A percentile compares a stretch with the other conserved stretches of the same genome.
Conservation (phyloP, 805 yeast genomes). For the Nakazawaea ernobii region DNA sequence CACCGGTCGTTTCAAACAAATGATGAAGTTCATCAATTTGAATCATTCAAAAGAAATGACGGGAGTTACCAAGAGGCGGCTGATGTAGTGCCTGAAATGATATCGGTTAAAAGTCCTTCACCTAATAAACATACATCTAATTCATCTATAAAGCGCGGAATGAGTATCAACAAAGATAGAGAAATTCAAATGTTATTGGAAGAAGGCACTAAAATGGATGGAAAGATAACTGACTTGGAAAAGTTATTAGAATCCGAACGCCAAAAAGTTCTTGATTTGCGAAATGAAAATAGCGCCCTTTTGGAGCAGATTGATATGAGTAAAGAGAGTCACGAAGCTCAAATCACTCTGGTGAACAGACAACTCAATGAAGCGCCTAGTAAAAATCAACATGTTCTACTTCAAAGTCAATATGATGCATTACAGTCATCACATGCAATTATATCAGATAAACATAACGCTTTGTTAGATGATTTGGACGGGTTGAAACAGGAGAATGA, state of each 20-base stretch:
- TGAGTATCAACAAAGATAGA: slow-evolving; percentile 28
- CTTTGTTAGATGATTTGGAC: slow-evolving; percentile 2
- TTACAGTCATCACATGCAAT: slow-evolving; percentile 7
- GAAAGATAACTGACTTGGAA: slow-evolving; percentile 33
- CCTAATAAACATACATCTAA: slow-evolving; percentile 1
- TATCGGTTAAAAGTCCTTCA: not conserved
- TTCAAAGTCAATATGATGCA: slow-evolving; percentile 10
- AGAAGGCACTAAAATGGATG: slow-evolving; percentile 47
- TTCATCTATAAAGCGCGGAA: slow-evolving; percentile 14
- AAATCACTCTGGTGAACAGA: not conserved
- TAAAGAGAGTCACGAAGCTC: slow-evolving; percentile 1
- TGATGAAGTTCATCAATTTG: too few species aligned
- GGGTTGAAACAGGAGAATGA: not conserved
- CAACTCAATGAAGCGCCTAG: slow-evolving; percentile 4
- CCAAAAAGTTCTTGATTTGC: slow-evolving; percentile 10
- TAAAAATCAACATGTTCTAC: slow-evolving; percentile 2
- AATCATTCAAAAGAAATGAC: too few species aligned
- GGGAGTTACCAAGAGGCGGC: too few species aligned
- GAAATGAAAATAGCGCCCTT: not conserved
- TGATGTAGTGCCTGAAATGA: slow-evolving; percentile 4
- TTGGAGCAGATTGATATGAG: not conserved
- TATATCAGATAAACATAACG: not conserved
- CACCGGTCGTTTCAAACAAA: too few species aligned
- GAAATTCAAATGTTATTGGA: slow-evolving; percentile 39
- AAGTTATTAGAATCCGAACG: slow-evolving; percentile 15